phyloP scores from a whole-genome alignment of 108 stramenopile genomes.

The Cyclostephanos tholiformis region DNA sequence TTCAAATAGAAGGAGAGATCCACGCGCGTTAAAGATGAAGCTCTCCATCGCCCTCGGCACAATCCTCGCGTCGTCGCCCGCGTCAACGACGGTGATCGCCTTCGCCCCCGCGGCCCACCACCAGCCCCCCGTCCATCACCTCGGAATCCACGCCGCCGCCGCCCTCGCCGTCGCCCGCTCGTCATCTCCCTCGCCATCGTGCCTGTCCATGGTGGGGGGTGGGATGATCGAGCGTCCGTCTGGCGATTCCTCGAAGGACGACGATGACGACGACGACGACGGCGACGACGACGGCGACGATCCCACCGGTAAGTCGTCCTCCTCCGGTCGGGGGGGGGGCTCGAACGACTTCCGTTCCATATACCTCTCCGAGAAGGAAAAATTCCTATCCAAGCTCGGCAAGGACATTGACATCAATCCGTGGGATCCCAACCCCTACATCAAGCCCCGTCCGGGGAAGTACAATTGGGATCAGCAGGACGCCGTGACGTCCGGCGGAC shows the following conservation, averaged over 20 bases:
- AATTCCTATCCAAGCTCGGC: slow-evolving; percentile 11
- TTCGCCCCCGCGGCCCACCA: slow-evolving; percentile 13
- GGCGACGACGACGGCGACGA: slow-evolving; percentile 2
- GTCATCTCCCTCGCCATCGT: slow-evolving; percentile 4
- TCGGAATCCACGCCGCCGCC: slow-evolving; percentile 3
- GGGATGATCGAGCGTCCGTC: slow-evolving; percentile 33
- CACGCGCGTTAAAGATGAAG: slow-evolving; percentile 5
- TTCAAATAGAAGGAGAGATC: too few species aligned
- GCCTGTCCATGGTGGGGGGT: slow-evolving; percentile 37
- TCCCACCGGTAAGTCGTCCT: slow-evolving; percentile 2
- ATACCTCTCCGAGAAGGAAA: slow-evolving; percentile 2
- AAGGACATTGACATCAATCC: slow-evolving; percentile 55
- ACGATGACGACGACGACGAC: slow-evolving; percentile 13
- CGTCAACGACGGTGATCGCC: not conserved
- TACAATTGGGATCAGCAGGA: slow-evolving; percentile 41
- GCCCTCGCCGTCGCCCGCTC: not conserved
- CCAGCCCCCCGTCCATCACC: slow-evolving; percentile 7
- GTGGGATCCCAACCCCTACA: slow-evolving; percentile 77
- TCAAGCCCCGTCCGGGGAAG: slow-evolving; percentile 81
- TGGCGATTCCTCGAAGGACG: slow-evolving; percentile 19
- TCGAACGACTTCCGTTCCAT: not conserved
- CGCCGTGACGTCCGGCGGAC: too few species aligned
- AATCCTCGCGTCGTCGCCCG: slow-evolving; percentile 2
- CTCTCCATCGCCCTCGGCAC: slow-evolving; percentile 30
- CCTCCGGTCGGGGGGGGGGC: not conserved